These are phyloP conservation scores for Solanum sitiens DNA, from an alignment of 257 asterid species.

Conservation along the genomic window DNA sequence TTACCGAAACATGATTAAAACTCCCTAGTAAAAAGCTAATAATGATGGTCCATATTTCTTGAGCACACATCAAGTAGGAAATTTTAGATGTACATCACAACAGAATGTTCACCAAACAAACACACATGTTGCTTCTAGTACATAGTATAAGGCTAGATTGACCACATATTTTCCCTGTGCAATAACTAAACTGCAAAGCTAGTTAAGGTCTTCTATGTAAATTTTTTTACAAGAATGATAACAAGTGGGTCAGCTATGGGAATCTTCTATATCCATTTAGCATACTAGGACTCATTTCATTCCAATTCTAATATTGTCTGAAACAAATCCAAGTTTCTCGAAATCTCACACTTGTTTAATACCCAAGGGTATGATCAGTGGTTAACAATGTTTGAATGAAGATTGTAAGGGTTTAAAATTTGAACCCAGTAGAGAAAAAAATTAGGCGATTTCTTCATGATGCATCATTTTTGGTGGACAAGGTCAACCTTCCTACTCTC, in stretches of 20 bases:
- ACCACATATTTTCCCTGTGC: background rate
- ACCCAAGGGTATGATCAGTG: background rate
- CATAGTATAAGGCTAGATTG: background rate
- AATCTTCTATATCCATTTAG: background rate
- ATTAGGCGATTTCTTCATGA: background rate
- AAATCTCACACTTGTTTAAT: background rate
- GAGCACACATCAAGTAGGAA: background rate
- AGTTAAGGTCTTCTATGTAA: background rate
- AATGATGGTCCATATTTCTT: background rate
- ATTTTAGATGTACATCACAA: background rate
- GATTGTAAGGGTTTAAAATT: background rate
- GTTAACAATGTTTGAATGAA: background rate
- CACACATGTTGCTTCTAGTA: background rate
- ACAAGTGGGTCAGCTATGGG: background rate
- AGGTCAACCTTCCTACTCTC: background rate
- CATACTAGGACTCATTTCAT: background rate
- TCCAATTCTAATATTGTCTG: background rate
- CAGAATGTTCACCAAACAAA: background rate
- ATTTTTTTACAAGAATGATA: background rate
- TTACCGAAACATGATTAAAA: background rate
- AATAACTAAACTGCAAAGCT: background rate
- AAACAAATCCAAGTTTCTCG: background rate
- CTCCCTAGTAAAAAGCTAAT: background rate
- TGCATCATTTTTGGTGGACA: background rate
- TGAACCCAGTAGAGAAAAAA: background rate